Base-by-base conservation (phyloP, 495 filamentous ascomycete genomes). In the Daldinia caldariorum region DNA sequence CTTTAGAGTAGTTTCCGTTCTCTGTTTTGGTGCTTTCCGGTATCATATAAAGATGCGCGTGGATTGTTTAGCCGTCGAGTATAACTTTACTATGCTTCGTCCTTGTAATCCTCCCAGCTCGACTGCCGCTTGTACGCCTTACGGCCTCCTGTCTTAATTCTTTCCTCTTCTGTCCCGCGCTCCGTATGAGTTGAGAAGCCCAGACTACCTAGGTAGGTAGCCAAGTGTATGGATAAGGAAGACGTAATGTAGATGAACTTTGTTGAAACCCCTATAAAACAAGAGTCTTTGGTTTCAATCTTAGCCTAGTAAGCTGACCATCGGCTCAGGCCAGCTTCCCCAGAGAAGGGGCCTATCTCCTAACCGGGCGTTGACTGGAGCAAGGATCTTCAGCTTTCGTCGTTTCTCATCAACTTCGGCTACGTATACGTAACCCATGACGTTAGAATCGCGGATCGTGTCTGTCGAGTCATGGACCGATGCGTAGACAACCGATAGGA, bases 361-460 rank as follows among this genome's bases (percentile, higher is more conserved):
- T 54, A 97, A 80, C 39, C 91, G 86, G 9, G 92, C 93, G 37
- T 88, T 91, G 56, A 96, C 86, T 5, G 95, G 94, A 2, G 90
- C 89, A 41, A 99, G 82, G 14, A 97, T 83, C 66, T 92, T 89
- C 56, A 98, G 82, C 77, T 90, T 91, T 60, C 89, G 88, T 79
- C 91, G 92, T 58, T 93, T 89, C 54, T 89, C 90, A 69, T 99
- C 94, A 7, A 98, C 94, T 55, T 95, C 91, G 0, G 90, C 87
- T 35, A 99, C 89, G 75, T 96, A 97, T 39, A 97, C 85, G 78
- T 96, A 98, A 6, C 95, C 95, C 84, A 96, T 90, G 18, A 97
- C 89, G 43, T 90, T 93, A 0, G 94, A 89, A 69, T 95, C 91
- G 12, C 91, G 88, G 49, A 99, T 89, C 5, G 87, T 85, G 39